These are phyloP conservation scores for Mesembryanthemum crystallinum DNA, from an alignment of 148 eudicot genomes.

Conservation along the genomic window DNA sequence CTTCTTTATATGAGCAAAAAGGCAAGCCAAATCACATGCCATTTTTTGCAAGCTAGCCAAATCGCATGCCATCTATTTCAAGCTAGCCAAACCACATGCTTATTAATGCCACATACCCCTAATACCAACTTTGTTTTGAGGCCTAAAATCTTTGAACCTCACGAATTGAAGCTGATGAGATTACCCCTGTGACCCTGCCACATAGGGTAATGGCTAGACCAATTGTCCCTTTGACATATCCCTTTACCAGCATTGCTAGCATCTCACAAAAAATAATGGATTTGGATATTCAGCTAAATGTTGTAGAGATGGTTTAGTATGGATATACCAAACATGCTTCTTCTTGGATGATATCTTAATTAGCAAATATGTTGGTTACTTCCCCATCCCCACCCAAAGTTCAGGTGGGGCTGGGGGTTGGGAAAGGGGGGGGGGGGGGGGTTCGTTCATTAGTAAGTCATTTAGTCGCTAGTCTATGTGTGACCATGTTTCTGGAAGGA, in stretches of 20 bases:
- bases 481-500: no score
- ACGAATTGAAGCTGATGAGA: not conserved
- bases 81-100: not conserved
- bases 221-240: not conserved
- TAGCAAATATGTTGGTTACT: not conserved
- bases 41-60: not conserved
- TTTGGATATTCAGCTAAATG: not conserved
- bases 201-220: not conserved
- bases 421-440: no score
- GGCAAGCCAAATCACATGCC: not conserved
- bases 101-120: not conserved
- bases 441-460: no score
- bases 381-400: not conserved
- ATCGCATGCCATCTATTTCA: not conserved
- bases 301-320: not conserved
- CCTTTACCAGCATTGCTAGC: not conserved
- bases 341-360: not conserved
- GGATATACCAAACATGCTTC: not conserved
- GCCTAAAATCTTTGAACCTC: not conserved
- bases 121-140: not conserved
- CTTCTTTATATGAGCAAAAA: no score
- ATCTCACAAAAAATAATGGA: not conserved
- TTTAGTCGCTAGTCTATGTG: no score
- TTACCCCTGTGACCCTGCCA: not conserved
- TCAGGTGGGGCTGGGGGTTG: not conserved